A percentile compares a stretch with the other conserved stretches of the same genome.
phyloP scores from a whole-genome alignment of 2,329 filamentous ascomycete species.

The Fusarium continuum region DNA sequence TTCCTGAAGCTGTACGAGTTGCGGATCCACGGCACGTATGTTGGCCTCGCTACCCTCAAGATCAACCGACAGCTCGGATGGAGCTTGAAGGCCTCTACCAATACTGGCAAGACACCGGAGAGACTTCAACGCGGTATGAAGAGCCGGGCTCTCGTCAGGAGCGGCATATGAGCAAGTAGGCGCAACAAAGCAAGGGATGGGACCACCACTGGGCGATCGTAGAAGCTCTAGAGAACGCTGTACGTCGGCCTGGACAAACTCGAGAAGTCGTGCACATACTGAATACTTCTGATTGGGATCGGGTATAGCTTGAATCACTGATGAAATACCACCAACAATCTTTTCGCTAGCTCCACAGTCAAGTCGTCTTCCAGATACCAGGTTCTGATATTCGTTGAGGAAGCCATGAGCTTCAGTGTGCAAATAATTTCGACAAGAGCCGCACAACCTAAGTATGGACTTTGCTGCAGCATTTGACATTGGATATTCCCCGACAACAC shows the following conservation, averaged over 20 bases:
- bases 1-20: conserved; percentile 52
- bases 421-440: conserved; percentile 76
- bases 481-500: conserved; percentile 68
- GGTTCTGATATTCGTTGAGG: conserved; percentile 74
- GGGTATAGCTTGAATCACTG: conserved; percentile 76
- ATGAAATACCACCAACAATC: conserved; percentile 77
- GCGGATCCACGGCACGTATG: conserved; percentile 14
- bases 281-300: conserved; percentile 68
- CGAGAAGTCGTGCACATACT: conserved; percentile 38
- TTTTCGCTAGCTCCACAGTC: conserved; percentile 77
- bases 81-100: conserved; percentile 76
- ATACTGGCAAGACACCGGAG: conserved; percentile 75
- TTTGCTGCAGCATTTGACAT: conserved; percentile 76
- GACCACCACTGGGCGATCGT: conserved; percentile 3
- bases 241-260: conserved; percentile 69
- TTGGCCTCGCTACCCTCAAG: conserved; percentile 61
- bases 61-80: conserved; percentile 73
- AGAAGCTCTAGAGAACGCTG: conserved; percentile 36
- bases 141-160: conserved; percentile 53
- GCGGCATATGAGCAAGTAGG: conserved; percentile 43
- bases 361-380: conserved; percentile 62
- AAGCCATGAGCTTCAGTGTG: conserved; percentile 74
- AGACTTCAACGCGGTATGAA: conserved; percentile 63
- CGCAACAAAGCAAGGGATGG: conserved; percentile 38
- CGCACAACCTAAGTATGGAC: conserved; percentile 78